These are phyloP conservation scores for Pleurotus giganteus DNA, from an alignment of 768 basidiomycete species.

Conservation along the genomic window DNA sequence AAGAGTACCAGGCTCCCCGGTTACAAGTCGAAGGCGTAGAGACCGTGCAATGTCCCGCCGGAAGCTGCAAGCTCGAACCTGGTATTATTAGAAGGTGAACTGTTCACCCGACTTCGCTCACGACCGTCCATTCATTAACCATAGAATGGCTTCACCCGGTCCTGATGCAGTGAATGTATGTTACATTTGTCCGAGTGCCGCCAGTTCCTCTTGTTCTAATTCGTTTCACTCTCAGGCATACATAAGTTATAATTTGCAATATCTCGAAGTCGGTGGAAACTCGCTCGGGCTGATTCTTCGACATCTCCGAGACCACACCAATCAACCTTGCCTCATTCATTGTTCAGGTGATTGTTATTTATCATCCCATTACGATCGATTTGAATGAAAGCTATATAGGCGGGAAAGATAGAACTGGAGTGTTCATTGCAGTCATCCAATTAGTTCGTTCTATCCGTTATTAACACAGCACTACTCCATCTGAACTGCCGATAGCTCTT, in stretches of 20 bases:
- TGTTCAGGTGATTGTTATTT: conserved; percentile 48
- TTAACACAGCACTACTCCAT: no score
- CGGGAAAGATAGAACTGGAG: conserved; percentile 44
- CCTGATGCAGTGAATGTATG: conserved; percentile 23
- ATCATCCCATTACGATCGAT: no score
- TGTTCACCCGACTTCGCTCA: background rate
- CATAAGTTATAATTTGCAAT: conserved; percentile 24
- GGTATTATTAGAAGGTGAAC: conserved; percentile 13
- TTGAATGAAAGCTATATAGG: no score
- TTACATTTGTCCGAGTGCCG: no score
- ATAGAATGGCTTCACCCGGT: conserved; percentile 26
- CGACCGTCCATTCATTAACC: no score
- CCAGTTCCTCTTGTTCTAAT: conserved; percentile 6
- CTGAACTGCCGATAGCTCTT: no score
- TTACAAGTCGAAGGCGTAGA: conserved; percentile 30
- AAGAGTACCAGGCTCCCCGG: conserved; percentile 25
- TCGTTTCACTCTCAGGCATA: conserved; percentile 25
- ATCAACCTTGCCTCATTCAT: conserved; percentile 38
- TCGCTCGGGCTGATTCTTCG: conserved; percentile 32
- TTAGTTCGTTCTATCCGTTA: no score
- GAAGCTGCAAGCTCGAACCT: conserved; percentile 26
- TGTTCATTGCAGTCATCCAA: conserved; percentile 34
- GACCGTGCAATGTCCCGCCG: conserved; percentile 25
- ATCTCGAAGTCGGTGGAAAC: conserved; percentile 28
- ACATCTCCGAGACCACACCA: conserved; percentile 35